Evolutionary conservation across 768 basidiomycete species (phyloP), one percentile per base, ranked within the genome.

Genomic region (Collybia mongolica): DNA sequence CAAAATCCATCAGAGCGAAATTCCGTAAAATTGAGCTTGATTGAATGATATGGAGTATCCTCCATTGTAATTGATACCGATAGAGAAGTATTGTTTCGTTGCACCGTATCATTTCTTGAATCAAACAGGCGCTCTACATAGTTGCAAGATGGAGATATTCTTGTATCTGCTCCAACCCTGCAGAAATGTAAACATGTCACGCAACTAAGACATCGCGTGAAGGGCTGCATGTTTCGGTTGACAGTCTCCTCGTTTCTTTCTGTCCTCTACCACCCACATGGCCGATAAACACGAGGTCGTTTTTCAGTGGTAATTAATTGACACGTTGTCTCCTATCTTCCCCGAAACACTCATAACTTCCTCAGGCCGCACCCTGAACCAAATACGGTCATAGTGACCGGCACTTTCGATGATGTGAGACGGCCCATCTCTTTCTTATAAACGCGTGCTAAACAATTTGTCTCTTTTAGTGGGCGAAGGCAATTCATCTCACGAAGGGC

Each of bases 371-470:
- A 80, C 54, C 53, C 72, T 24, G 73, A 75, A 43, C 77, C 85
- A 37, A 70, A 61, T 42, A 65, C 72, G 42, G 88, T 90, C 54
- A 76, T 88, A 60, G 79, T 85, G 49, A 89, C 87, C 18, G 90
- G 90, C 32, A 79, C 84, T 24, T 92, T 91, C 64, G 89, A 92
- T 74, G 69, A 86, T 67, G 89, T 88, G 62, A 55, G 82, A 32
- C 28, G 2, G 18, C 5, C 23, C 54, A 23, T 42, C 17, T 26
- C n/a, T 20, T 40, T 49, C 49, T 48, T 32, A 52, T 40, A 43
- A 43, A 28, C 36, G 42, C 49, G 44, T 22, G 6, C 55, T 40
- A 39, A 46, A 42, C 49, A 50, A 39, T 58, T 49, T 48, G 46
- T 42, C 55, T 51, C 49, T 49, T 52, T 9, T 49, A 87, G 86